Conservation (phyloP, 345 rosid species). For the Dovyalis caffra region DNA sequence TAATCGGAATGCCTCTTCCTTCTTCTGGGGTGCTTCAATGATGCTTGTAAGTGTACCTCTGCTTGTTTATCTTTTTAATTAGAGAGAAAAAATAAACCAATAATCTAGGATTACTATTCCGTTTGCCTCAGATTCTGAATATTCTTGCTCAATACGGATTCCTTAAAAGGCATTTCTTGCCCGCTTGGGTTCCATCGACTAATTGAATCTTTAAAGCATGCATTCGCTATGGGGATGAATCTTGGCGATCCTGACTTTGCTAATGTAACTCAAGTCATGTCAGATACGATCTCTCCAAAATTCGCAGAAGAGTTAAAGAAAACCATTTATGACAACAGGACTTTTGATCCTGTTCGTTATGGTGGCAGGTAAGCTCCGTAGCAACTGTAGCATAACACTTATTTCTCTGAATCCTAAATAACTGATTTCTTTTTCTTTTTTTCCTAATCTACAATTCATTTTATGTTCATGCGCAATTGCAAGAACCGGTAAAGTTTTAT, state of each 20-base stretch:
- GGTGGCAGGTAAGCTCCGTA: constrained; percentile 44
- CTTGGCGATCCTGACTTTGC: constrained; percentile 66
- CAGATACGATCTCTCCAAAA: constrained; percentile 56
- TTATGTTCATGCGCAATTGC: too few species aligned
- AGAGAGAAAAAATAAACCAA: neutral
- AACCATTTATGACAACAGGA: constrained; percentile 47
- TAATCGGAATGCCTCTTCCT: constrained; percentile 70
- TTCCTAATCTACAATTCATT: too few species aligned
- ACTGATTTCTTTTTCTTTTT: too few species aligned
- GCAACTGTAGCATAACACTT: neutral
- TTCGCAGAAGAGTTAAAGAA: constrained; percentile 46
- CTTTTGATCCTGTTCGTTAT: constrained; percentile 48
- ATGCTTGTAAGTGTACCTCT: constrained; percentile 38
- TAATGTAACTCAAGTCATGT: constrained; percentile 35
- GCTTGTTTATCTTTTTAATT: neutral
- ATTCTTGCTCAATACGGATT: constrained; percentile 49
- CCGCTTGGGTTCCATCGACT: constrained; percentile 53
- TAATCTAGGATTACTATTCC: neutral
- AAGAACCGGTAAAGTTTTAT: too few species aligned
- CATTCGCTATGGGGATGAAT: constrained; percentile 61
- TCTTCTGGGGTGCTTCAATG: constrained; percentile 61
- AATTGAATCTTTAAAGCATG: constrained; percentile 62
- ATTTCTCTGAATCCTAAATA: too few species aligned
- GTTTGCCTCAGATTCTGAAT: constrained; percentile 41
- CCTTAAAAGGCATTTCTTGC: constrained; percentile 40